Conservation (phyloP, 2,329 filamentous ascomycete genomes). For the Pseudocercospora vitis region DNA sequence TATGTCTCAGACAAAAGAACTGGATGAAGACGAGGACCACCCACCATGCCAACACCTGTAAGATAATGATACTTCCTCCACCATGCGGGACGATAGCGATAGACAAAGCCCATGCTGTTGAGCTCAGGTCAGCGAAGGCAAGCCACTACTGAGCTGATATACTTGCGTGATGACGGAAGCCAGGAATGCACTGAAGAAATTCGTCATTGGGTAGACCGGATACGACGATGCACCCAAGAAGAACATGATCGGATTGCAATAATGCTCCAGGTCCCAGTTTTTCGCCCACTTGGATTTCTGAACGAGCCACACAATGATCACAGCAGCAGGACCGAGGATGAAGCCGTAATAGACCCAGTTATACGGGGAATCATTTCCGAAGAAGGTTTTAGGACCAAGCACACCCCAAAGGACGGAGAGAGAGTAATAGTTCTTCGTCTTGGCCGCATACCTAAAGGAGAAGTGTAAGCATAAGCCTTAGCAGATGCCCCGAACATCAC, state of each 20-base stretch:
- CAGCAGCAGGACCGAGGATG: slow-evolving; percentile 15
- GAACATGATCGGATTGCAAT: slow-evolving; percentile 16
- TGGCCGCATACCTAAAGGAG: slow-evolving; percentile 12
- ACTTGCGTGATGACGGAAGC: slow-evolving; percentile 14
- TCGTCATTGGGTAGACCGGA: slow-evolving; percentile 19
- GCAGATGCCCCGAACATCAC: no score
- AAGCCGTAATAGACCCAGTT: slow-evolving; percentile 23
- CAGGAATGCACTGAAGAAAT: slow-evolving; percentile 14
- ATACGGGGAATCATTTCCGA: slow-evolving; percentile 18
- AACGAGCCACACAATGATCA: slow-evolving; percentile 17
- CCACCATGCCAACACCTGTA: slow-evolving; percentile 11
- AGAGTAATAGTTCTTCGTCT: slow-evolving; percentile 21
- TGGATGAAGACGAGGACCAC: no score
- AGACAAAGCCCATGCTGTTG: slow-evolving; percentile 20
- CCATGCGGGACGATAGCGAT: slow-evolving; percentile 20
- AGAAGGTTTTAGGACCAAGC: slow-evolving; percentile 34
- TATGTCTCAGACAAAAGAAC: no score
- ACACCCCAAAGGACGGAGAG: slow-evolving; percentile 41
- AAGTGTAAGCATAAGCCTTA: no score
- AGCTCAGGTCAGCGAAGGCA: not conserved
- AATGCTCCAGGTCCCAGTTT: slow-evolving; percentile 20
- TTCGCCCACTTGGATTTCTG: slow-evolving; percentile 13
- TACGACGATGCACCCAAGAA: slow-evolving; percentile 17
- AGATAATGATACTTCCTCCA: slow-evolving; percentile 24
- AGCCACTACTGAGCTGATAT: not conserved